Percentiles rank a stretch among this genome's conserved stretches.
phyloP scores from a whole-genome alignment of 441 rosid species.

The Eutrema salsugineum region DNA sequence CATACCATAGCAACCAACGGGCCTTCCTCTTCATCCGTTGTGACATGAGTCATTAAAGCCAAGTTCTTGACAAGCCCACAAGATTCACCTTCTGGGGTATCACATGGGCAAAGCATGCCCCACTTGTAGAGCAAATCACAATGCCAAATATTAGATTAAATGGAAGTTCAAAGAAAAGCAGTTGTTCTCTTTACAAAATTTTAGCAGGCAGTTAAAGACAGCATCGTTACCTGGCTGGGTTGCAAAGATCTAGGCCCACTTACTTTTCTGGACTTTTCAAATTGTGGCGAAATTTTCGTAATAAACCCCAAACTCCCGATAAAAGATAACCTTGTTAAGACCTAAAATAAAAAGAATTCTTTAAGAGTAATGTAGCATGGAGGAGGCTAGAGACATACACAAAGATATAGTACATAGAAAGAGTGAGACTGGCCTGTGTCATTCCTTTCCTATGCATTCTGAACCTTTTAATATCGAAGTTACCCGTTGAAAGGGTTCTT shows the following conservation, averaged over 20 bases:
- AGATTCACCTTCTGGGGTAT: conserved; percentile 98
- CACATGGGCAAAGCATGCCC: conserved; percentile 99
- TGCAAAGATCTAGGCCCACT: conserved; percentile 99
- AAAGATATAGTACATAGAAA: conserved; percentile 3
- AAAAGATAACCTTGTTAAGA: conserved; percentile 74
- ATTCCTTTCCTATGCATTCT: conserved; percentile 97
- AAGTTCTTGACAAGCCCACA: conserved; percentile 98
- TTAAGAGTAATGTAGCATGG: conserved; percentile 10
- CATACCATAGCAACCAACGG: conserved; percentile 82
- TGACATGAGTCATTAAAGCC: conserved; percentile 99
- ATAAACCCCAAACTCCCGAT: conserved; percentile 81
- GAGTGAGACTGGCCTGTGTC: conserved; percentile 66
- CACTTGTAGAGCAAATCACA: conserved; percentile 49
- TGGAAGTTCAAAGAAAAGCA: neutral
- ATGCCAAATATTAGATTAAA: neutral
- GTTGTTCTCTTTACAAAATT: neutral
- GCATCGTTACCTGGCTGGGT: conserved; percentile 83
- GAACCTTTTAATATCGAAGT: conserved; percentile 91
- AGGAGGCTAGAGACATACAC: conserved; percentile 15
- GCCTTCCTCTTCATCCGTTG: conserved; percentile 92
- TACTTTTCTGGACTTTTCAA: conserved; percentile 98
- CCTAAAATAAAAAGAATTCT: conserved; percentile 42
- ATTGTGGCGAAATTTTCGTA: conserved; percentile 86
- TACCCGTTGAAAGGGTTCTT: conserved; percentile 94
- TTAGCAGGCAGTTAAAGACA: conserved; percentile 15